Percentiles rank a stretch among this genome's conserved stretches.
phyloP scores from a whole-genome alignment of 2,329 filamentous ascomycete genomes.

The Juglanconis oblonga region DNA sequence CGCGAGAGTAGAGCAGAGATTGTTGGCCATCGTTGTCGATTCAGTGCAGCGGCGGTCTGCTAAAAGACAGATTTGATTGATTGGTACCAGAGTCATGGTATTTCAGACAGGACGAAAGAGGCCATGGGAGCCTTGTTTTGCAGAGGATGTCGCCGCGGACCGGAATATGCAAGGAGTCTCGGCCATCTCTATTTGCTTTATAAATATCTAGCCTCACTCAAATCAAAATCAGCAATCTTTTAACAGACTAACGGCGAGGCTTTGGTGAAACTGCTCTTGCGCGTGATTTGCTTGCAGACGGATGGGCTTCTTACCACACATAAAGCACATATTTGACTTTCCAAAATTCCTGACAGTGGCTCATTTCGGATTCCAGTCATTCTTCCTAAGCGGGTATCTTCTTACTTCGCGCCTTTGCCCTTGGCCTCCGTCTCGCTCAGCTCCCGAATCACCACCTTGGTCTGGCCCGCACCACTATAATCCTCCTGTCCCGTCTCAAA shows the following conservation, averaged over 20 bases:
- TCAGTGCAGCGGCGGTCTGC: neutral
- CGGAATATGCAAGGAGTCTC: neutral
- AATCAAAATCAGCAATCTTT: constrained; percentile 2
- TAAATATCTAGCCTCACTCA: constrained; percentile 10
- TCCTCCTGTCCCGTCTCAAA: constrained; percentile 87
- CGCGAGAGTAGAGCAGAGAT: neutral
- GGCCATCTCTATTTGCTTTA: neutral
- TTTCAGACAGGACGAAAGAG: neutral
- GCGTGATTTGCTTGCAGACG: neutral
- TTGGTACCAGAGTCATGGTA: neutral
- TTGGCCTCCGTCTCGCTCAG: constrained; percentile 85
- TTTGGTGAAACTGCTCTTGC: no score
- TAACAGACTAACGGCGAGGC: neutral
- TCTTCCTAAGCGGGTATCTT: neutral
- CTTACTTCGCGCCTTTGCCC: constrained; percentile 71
- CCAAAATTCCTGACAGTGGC: neutral
- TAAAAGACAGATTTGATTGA: neutral
- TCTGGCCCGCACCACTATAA: constrained; percentile 66
- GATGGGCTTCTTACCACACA: constrained; percentile 8
- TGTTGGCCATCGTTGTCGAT: neutral
- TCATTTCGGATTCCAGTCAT: neutral
- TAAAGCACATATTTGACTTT: neutral
- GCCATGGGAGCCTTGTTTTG: neutral
- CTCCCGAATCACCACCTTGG: constrained; percentile 79
- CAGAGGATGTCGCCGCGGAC: neutral